Base-by-base conservation (phyloP, 1,284 basidiomycete species). In the Mycosarcoma mackinlayi region DNA sequence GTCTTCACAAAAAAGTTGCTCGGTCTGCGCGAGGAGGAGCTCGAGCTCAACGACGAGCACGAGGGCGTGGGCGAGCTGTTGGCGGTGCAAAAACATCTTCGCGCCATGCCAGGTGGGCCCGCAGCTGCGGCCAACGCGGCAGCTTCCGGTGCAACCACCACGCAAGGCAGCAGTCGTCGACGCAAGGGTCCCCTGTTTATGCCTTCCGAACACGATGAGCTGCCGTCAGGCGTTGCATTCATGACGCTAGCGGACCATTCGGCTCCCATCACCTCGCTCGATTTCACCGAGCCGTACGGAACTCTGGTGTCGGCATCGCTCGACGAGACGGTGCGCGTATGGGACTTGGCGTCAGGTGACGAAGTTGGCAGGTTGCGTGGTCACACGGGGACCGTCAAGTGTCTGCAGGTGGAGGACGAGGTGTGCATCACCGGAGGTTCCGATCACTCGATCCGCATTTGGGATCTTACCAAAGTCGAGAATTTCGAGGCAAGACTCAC, bases 261-360 rank as follows among this genome's bases (percentile, higher is more conserved):
- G 1, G 89, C 89, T 0, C 91, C 93, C 2, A 89, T 98, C 77
- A 90, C 90, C 0, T 90, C 93, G 2, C 87, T 98, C 33, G 95
- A 98, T 84, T 93, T 98, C 81, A 93, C 93, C 18, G 94, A 97
- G 81, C 95, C 95, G 10, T 98, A 98, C 78, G 95, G 94, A 31
- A 92, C 90, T 11, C 88, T 97, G 27, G 93, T 98, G 48, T 92
- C 89, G 42, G 66, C 77, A 1, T 90, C 92, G 0, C 88, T 84
- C 39, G 87, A 88, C 71, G 84, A 86, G 54, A 77, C 84, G 21
- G 85, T 92, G 73, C 88, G 89, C 4, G 88, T 94, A n/a, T 95
- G 92, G 93, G 92, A 94, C 83, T 84, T 94, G 45, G 87, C 92
- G 69, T 86, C 59, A 75, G 86, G 86, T 72, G 86, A 80, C 80